Conservation (phyloP, 495 filamentous ascomycete genomes). For the Daldinia grandis region DNA sequence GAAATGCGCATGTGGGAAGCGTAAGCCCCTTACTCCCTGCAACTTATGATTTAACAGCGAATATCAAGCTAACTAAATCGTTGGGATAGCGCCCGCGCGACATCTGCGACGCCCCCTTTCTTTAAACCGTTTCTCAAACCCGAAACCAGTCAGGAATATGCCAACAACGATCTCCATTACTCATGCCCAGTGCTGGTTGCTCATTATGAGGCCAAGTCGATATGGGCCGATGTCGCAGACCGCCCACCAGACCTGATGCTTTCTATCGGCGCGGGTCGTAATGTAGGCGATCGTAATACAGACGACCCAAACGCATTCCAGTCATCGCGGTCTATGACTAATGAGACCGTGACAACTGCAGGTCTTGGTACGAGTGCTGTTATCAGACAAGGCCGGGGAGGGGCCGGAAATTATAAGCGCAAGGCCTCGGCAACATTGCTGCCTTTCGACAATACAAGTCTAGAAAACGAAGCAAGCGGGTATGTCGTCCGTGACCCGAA, state of each 20-base stretch:
- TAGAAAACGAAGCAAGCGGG: conserved; percentile 23
- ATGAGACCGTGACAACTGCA: conserved; percentile 33
- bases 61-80: conserved; percentile 28
- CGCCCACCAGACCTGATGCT: conserved; percentile 57
- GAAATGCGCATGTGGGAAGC: conserved; percentile 64
- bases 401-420: conserved; percentile 44
- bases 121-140: conserved; percentile 58
- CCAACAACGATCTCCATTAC: conserved; percentile 56
- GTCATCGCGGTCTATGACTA: conserved; percentile 35
- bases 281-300: conserved; percentile 35
- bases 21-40: conserved; percentile 42
- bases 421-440: conserved; percentile 21
- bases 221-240: conserved; percentile 55
- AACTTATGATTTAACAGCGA: background rate
- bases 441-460: background rate
- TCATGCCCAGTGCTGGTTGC: conserved; percentile 60
- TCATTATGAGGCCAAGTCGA: conserved; percentile 55
- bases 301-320: conserved; percentile 23
- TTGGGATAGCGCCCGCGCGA: conserved; percentile 51
- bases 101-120: conserved; percentile 58
- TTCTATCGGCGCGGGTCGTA: conserved; percentile 55
- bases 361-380: conserved; percentile 26
- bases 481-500: conserved; percentile 43
- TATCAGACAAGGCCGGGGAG: conserved; percentile 41
- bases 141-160: conserved; percentile 48